Evolutionary conservation across 108 stramenopile species (phyloP), one percentile per base, ranked within the genome.

Genomic region (Pseudonitzschia delicatissima): DNA sequence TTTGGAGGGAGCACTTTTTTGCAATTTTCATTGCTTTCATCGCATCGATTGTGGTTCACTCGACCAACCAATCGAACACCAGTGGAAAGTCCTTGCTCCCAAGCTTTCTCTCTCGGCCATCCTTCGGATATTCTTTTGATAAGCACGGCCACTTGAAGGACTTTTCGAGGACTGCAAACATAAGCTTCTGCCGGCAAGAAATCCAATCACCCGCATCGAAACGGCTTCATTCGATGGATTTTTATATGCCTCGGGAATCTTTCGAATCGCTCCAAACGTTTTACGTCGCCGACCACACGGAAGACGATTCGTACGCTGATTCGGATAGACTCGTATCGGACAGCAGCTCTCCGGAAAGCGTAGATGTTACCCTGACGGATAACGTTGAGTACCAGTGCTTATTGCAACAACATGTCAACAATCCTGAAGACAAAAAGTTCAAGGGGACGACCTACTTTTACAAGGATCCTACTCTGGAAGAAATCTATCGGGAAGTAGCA

Each of bases 21-120:
- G 90, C 90, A 9, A 57, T 86, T 49, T 5, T 84, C 1, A 50
- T 91, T n/a, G 84, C 90, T 48, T 51, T 91, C 21, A 4, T 82
- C 13, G 84, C 86, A 0, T 71, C 82, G 5, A 28, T 80, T 25
- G 49, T 53, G 4, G 62, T 57, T 17, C 83, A 85, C 64, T 61
- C 55, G 1, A 66, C 77, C 65, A 57, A 60, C 28, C 45, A 57
- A 40, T 40, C 5, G 5, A 26, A 11, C 3, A 53, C 31, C 21
- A 18, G 26, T 39, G n/a, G n/a, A n/a, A n/a, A n/a, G n/a, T n/a
- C n/a, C n/a, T n/a, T n/a, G n/a, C 13, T 29, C 15, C 49, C 29
- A 20, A 12, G 13, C 3, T 17, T 18, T 57, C 45, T 72, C 60
- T 6, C 2, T 7, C 2, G 2, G 32, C 58, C 45, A 27, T 35